Base-by-base conservation (phyloP, 805 yeast species). In the Scheffersomyces spartinae region DNA sequence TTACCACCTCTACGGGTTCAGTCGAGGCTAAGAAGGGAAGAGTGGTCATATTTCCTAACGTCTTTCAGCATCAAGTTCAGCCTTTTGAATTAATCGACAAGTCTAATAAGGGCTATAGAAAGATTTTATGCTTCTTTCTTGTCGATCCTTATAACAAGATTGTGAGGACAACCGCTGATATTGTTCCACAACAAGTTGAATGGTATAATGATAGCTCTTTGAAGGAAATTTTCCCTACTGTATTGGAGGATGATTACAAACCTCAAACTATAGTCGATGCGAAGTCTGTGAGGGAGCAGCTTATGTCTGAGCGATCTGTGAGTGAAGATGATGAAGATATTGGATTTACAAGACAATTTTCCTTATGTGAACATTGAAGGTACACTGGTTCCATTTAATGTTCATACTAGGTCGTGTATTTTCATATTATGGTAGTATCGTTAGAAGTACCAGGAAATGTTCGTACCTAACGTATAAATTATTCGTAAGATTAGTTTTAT, bases 121-220 rank as follows among this genome's bases (percentile, higher is more conserved):
- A 54, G 31, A 58, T 60, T 16, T 36, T 60, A 26, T 55, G 63
- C 26, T 55, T 56, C 30, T 60, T 59, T 27, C 12, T 60, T 3
- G 50, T 47, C n/a, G 63, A 57, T 27, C 64, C 63, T 1, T 27
- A 39, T 28, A 47, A 55, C 31, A 36, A 42, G 2, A 22, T 18
- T 9, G 56, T 55, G 1, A 28, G 39, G 2, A 16, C 54, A 3
- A 43, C 61, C 0, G 48, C 38, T 2, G 32, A 41, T 4, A 61
- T 59, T 3, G 61, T 62, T 4, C 61, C 61, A 3, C 63, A 56
- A 32, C 61, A 55, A 30, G 21, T 34, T 19, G 40, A 36, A 8
- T 58, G 64, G 65, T 43, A 45, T 43, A 35, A 36, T 4, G 40
- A 39, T 15, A 30, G 25, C 11, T 31, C 34, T 16, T 35, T 34